These are phyloP conservation scores for Colletotrichum theobromicola DNA, from an alignment of 2,329 filamentous ascomycete species.

Conservation along the genomic window DNA sequence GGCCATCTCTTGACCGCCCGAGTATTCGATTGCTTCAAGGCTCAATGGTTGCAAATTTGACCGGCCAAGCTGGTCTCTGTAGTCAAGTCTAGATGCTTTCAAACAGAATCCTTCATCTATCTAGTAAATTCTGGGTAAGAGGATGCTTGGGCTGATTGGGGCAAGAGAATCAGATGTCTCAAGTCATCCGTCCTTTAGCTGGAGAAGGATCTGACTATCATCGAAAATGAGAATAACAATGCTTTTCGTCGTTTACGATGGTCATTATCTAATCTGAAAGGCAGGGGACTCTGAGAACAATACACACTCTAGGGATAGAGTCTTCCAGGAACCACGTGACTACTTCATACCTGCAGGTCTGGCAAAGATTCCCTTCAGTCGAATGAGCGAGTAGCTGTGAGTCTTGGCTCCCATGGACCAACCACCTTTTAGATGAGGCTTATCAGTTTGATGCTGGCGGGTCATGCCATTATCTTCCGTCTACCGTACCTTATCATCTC, in stretches of 20 bases:
- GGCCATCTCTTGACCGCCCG: fast-evolving
- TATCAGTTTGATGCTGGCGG: background rate
- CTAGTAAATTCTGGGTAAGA: background rate
- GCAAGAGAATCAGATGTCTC: background rate
- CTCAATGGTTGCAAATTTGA: background rate
- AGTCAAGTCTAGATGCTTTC: background rate
- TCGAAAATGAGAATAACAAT: background rate
- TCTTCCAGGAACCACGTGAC: background rate
- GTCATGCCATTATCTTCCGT: background rate
- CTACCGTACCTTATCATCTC: background rate
- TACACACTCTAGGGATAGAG: too few species aligned
- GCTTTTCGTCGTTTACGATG: background rate
- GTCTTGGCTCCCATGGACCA: background rate
- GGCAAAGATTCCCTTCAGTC: background rate
- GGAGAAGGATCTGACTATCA: background rate
- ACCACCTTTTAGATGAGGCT: background rate
- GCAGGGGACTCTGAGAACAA: background rate
- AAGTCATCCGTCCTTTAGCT: background rate
- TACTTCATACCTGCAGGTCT: background rate
- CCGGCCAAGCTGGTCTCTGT: background rate
- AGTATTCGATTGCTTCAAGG: background rate
- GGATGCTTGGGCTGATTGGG: background rate
- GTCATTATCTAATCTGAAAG: background rate
- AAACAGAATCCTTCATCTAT: background rate
- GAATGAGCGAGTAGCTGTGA: background rate